Evolutionary conservation across 495 filamentous ascomycete species (phyloP), one percentile per base, ranked within the genome.

Genomic region (Tetracladium marchalianum): DNA sequence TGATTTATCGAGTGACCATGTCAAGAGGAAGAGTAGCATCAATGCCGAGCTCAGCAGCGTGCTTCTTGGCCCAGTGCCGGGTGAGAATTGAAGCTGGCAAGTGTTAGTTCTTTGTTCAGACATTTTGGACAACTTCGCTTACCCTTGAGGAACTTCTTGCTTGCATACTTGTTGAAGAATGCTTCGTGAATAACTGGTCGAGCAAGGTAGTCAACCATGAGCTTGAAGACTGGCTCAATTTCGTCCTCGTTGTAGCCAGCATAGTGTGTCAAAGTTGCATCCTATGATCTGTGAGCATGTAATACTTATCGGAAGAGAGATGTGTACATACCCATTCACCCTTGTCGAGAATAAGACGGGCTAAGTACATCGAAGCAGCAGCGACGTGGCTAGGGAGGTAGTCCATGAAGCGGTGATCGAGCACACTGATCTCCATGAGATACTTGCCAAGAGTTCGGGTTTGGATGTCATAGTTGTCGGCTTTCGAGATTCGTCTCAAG

Each of bases 111-210:
- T 12, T 43, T 39, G 18, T 36, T n/a, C 11, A 2, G 11, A 33
- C 37, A 44, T 5, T 6, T 39, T 24, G 12, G 31, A 12, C 17
- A 36, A 37, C 5, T 38, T 37, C 7, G 18, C 66, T 60, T 77
- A 89, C 92, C 90, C 70, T 96, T 96, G 58, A 96, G 65, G 66
- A 95, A 98, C 66, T 90, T 94, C 72, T 96, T 97, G 76, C 87
- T 92, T 12, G 93, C 92, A 59, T 98, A 98, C 63, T 98, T 98
- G 75, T 90, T 92, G 75, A 94, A 97, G 76, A 98, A 97, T 13
- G 93, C 92, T 64, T 96, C 88, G 55, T 97, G 92, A 34, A 75
- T 74, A 37, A 95, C 87, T 27, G 93, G 92, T 8, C 81, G 77
- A 46, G 80, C 82, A 31, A 97, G 79, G 59, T 97, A 97, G 59